phyloP scores from a whole-genome alignment of 208 protist species.

The Acanthamoeba healyi region DNA sequence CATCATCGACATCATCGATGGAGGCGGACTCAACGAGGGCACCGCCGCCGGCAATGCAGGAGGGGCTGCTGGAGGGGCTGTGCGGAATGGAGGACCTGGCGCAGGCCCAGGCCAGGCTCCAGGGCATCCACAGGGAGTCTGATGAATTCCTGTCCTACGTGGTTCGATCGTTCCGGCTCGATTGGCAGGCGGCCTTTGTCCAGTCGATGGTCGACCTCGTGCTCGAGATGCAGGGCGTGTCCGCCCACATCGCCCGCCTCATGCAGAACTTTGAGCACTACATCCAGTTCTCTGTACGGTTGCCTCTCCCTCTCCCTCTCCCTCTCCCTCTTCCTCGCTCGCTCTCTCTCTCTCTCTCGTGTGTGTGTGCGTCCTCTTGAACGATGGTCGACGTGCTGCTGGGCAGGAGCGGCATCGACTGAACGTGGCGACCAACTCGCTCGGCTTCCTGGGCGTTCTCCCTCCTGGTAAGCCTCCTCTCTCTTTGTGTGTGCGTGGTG shows the following conservation, averaged over 20 bases:
- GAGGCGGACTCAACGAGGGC: no score
- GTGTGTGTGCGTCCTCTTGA: no score
- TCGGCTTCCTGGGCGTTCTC: constrained; percentile 48
- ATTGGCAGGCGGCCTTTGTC: constrained; percentile 10
- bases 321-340: background rate
- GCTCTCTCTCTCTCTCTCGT: background rate
- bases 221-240: background rate
- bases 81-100: background rate
- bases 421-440: constrained; percentile 38
- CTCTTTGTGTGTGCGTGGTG: background rate
- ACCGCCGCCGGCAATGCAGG: no score
- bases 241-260: background rate
- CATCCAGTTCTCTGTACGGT: constrained; percentile 1
- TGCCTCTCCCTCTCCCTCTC: background rate
- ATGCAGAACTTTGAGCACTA: constrained; percentile 43
- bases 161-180: background rate
- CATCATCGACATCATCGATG: no score
- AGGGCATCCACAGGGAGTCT: background rate
- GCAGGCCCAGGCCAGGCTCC: background rate
- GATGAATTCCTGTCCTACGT: constrained; percentile 17
- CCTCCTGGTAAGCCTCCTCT: constrained; percentile 46
- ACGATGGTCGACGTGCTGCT: background rate
- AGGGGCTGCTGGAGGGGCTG: background rate
- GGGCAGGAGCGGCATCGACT: constrained; percentile 35
- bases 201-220: constrained; percentile 41